phyloP scores from a whole-genome alignment of 2,329 filamentous ascomycete species.

The Botrytis medusae region DNA sequence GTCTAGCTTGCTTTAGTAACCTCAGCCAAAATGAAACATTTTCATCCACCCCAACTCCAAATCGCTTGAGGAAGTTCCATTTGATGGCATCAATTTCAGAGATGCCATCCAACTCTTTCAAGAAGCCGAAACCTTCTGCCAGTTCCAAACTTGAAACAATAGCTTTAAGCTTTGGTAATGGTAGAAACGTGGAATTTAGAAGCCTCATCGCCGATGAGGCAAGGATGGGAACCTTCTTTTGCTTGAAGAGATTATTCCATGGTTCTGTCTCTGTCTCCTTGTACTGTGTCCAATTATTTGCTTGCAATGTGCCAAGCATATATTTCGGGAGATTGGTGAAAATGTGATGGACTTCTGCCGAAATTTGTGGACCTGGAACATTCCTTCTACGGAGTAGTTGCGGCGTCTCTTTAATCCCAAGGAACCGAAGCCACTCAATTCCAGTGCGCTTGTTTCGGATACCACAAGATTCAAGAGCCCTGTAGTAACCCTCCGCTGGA shows the following conservation, averaged over 20 bases:
- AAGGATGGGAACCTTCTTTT: background rate
- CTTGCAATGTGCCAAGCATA: background rate
- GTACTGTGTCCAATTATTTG: background rate
- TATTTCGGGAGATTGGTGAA: fast-evolving
- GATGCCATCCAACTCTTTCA: background rate
- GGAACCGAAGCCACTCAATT: background rate
- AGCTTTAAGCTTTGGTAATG: background rate
- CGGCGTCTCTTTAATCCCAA: background rate
- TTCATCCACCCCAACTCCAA: background rate
- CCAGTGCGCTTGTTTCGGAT: background rate
- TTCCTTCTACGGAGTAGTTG: background rate
- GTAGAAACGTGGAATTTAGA: fast-evolving
- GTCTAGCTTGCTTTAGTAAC: background rate
- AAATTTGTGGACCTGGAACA: background rate
- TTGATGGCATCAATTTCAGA: background rate
- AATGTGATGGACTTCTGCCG: background rate
- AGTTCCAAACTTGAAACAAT: background rate
- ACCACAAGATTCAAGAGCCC: background rate
- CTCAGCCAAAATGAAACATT: background rate
- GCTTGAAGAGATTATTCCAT: background rate
- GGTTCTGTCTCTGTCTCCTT: fast-evolving
- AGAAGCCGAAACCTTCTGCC: background rate
- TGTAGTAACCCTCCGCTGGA: background rate
- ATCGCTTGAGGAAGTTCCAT: background rate
- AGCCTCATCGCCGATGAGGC: background rate